Percentiles rank a stretch among this genome's conserved stretches.
These are phyloP conservation scores for Trifolium pratense DNA, from an alignment of 306 rosid genomes.

Conservation along the genomic window DNA sequence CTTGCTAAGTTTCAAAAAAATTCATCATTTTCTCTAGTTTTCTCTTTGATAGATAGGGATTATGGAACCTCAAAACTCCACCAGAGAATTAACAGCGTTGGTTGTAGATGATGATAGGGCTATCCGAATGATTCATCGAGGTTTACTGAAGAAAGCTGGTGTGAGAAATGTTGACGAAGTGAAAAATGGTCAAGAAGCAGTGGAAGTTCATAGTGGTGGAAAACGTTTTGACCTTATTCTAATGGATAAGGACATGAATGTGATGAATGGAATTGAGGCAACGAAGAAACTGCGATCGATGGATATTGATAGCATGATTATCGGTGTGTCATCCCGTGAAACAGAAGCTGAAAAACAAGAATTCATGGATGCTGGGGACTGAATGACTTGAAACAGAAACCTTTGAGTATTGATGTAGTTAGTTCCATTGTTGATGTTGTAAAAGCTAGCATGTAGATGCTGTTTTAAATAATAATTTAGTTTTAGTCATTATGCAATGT, in stretches of 20 bases:
- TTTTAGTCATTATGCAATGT: too few species aligned
- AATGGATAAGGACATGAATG: conserved; percentile 78
- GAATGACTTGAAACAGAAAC: neutral
- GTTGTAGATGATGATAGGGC: neutral
- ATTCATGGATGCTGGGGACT: too few species aligned
- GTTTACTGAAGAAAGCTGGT: conserved; percentile 53
- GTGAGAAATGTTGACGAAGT: conserved; percentile 50
- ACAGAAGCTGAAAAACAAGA: too few species aligned
- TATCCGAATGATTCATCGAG: conserved; percentile 50
- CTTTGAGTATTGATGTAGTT: neutral
- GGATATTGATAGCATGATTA: neutral
- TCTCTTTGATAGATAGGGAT: too few species aligned
- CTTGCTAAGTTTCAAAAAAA: too few species aligned
- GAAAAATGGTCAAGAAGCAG: conserved; percentile 68
- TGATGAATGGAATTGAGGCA: conserved; percentile 71
- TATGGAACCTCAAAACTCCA: too few species aligned
- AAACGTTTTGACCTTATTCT: conserved; percentile 67
- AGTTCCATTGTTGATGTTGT: neutral
- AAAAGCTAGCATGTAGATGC: neutral
- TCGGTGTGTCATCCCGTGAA: too few species aligned
- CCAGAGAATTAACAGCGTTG: too few species aligned
- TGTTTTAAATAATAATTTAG: too few species aligned
- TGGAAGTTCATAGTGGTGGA: conserved; percentile 56
- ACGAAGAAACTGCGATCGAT: neutral
- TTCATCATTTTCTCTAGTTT: too few species aligned